These are phyloP conservation scores for Pseudocercospora fijiensis DNA, from an alignment of 2,329 filamentous ascomycete species.

Conservation along the genomic window DNA sequence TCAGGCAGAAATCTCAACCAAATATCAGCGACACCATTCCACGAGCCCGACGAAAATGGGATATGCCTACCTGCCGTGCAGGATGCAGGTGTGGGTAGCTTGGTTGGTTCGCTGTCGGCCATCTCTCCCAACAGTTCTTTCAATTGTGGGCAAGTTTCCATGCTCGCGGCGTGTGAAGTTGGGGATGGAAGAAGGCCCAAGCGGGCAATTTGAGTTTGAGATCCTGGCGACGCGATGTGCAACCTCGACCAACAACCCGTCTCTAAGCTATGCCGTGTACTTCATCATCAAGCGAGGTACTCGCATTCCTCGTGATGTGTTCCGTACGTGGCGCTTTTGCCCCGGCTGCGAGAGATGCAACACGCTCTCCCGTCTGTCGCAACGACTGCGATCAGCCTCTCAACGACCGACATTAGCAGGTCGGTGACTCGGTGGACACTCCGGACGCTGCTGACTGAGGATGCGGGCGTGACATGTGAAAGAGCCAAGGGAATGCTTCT, in stretches of 20 bases:
- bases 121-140: conserved; percentile 31
- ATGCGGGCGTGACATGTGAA: conserved; percentile 3
- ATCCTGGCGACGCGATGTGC: background rate
- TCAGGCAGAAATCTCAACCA: conserved; percentile 74
- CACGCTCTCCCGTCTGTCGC: background rate
- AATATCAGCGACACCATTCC: background rate
- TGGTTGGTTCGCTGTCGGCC: conserved; percentile 33
- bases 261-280: background rate
- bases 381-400: background rate
- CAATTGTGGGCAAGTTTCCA: conserved; percentile 37
- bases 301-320: background rate
- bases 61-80: conserved; percentile 61
- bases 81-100: conserved; percentile 62
- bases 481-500: background rate
- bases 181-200: background rate
- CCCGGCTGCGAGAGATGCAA: background rate
- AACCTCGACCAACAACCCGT: background rate
- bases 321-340: conserved; percentile 4
- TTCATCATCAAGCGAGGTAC: conserved; percentile 7
- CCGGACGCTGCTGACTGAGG: background rate
- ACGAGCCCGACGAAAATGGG: background rate
- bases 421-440: background rate
- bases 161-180: conserved; percentile 8
- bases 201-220: conserved; percentile 1
- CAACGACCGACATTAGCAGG: background rate